Conservation (phyloP, 2,329 filamentous ascomycete species). For the Ceratocystis cacaofunesta region DNA sequence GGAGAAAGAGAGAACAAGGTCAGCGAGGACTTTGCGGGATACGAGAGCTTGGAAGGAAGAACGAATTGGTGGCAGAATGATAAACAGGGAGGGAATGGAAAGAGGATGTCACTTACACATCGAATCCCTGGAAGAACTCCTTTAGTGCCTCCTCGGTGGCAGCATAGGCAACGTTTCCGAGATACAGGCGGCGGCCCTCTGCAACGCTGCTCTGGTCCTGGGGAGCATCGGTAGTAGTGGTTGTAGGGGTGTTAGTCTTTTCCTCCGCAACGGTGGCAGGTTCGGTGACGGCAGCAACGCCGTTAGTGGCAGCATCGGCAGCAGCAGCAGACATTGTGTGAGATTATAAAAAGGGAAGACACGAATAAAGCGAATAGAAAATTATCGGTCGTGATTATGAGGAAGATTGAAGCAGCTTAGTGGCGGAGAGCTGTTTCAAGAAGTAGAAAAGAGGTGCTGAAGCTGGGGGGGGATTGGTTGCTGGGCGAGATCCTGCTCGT, state of each 20-base stretch:
- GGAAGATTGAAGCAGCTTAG: conserved; percentile 1
- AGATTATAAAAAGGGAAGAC: conserved; percentile 41
- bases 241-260: conserved; percentile 43
- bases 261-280: conserved; percentile 36
- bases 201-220: conserved; percentile 78
- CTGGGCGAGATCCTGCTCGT: conserved; percentile 17
- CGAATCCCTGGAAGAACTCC: conserved; percentile 98
- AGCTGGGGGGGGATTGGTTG: conserved; percentile 5
- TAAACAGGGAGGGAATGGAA: not conserved
- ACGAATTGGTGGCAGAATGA: not conserved
- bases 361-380: conserved; percentile 46
- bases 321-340: conserved; percentile 66
- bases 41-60: not conserved
- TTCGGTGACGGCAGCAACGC: conserved; percentile 10
- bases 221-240: conserved; percentile 61
- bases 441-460: not conserved
- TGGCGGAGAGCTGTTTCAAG: not conserved
- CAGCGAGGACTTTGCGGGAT: not conserved
- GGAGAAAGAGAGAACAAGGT: conserved; percentile 20
- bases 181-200: conserved; percentile 98
- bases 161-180: conserved; percentile 99
- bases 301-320: conserved; percentile 15
- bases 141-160: conserved; percentile 99
- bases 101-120: conserved; percentile 60
- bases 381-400: conserved; percentile 11